Base-by-base conservation (phyloP, 352 stramenopile genomes). In the Halophytophthora polymorphica region DNA sequence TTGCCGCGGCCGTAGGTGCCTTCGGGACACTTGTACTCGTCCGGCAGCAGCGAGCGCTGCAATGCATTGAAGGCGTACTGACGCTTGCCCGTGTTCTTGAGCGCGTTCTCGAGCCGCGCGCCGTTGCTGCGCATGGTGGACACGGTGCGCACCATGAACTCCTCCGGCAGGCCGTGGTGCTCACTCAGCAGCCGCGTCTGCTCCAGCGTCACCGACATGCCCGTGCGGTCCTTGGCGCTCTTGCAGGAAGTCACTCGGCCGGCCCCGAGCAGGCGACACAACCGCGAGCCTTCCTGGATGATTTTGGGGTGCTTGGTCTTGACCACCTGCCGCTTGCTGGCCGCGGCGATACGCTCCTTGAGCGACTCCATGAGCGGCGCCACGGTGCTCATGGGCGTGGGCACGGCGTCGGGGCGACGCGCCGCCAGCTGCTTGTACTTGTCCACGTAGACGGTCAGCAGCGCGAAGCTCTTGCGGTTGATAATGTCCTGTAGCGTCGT, bases 191-290 rank as follows among this genome's bases (percentile, higher is more conserved):
- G 45, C 13, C 76, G 72, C 29, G 81, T 73, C 56, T 98, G 86
- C 64, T 98, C 96, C 29, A 97, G 88, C 15, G 93, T 98, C 31
- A 98, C 83, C 21, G 95, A 93, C 95, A 98, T 98, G 21, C 87
- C 83, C 15, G 95, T 98, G 46, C 95, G 87, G 72, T 98, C 93
- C 60, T 98, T 98, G 8, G 93, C 94, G 60, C 75, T 96, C 64
- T 98, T 98, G 73, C 95, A 98, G 47, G 96, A 98, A 3, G 96
- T 95, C 28, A 95, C 76, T 29, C 88, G 85, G 1, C 88, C 92
- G 40, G 85, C 93, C 17, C 88, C 86, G 6, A 98, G 61, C 46
- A 88, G 71, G 40, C 95, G 85, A 19, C 75, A 88, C 38, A 90
- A 54, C 3, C 64, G 65, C 2, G 72, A 85, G 21, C 74, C 73